Base-by-base conservation (phyloP, 129 eudicot genomes). In the Helianthus annuus region DNA sequence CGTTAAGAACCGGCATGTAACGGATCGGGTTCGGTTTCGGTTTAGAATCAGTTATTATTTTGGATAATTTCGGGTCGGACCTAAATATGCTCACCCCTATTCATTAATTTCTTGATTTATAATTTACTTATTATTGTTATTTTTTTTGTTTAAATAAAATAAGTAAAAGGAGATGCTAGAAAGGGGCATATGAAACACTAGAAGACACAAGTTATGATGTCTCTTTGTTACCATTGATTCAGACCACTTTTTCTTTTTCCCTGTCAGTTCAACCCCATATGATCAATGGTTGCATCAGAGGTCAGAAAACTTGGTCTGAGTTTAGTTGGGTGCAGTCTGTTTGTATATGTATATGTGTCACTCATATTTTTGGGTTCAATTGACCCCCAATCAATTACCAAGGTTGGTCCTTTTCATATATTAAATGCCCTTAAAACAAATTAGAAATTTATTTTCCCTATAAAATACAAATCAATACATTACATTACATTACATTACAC, bases 151-250 rank as follows among this genome's bases (percentile, higher is more conserved):
- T 39, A 54, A 9, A 27, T 17, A 10, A 2, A 34, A 48, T 62
- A 62, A 10, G 65, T 48, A 11, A 34, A 76, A 22, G 9, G 44
- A 48, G 44, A 70, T 15, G 49, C 7, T 52, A 62, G 66, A 70
- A 77, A 62, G 19, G 66, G 61, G 61, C 67, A 64, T 44, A 53
- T 62, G 71, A 64, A 48, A 56, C 73, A 72, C 62, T 71, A 78
- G 67, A 71, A 78, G 67, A 78, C 82, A 71, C 68, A 70, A 71
- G 82, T 78, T 53, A 61, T 69, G 4, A 70, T 77, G 81, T 70
- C 59, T 51, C 16, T 64, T 62, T 52, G 81, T 70, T 61, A 70
- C 70, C 81, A 70, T 70, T 70, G 77, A 77, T 77, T 64, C 76
- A 71, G 77, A 64, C 55, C 51, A 11, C 45, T 53, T 63, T 71